Conservation (phyloP, 495 filamentous ascomycete genomes). For the Aspergillus heteromorphus region DNA sequence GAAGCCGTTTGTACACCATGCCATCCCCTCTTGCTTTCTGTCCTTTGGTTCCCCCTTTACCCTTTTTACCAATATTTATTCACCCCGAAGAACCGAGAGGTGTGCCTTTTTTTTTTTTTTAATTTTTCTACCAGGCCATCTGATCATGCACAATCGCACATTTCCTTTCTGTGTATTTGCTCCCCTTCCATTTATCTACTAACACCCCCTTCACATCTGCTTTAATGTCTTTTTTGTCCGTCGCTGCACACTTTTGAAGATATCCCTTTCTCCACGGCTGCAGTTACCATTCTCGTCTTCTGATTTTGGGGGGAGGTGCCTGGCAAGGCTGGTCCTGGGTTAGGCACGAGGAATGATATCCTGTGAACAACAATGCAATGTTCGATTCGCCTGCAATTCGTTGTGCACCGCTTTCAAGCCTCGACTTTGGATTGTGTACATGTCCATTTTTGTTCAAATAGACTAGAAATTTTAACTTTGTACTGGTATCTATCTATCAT, state of each 20-base stretch:
- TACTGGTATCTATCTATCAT: background rate
- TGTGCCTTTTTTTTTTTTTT: background rate
- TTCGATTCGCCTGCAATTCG: background rate
- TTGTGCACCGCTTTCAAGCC: background rate
- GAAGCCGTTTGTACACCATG: background rate
- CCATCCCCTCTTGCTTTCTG: background rate
- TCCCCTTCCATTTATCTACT: background rate
- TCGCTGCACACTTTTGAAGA: constrained; percentile 1
- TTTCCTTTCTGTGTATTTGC: constrained; percentile 15
- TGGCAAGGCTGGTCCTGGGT: constrained; percentile 10
- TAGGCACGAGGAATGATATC: constrained; percentile 4
- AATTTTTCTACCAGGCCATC: background rate
- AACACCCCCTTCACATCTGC: background rate
- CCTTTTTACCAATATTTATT: constrained; percentile 6
- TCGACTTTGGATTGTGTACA: background rate
- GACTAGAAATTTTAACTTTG: background rate
- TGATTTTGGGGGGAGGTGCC: background rate
- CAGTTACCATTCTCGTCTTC: background rate
- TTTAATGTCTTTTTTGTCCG: background rate
- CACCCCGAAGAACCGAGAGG: background rate
- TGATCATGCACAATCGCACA: constrained; percentile 4
- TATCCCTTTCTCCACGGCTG: constrained; percentile 1
- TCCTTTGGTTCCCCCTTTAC: constrained; percentile 4
- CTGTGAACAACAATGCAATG: constrained; percentile 9
- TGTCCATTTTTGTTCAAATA: constrained; percentile 1